Base-by-base conservation (phyloP, 768 basidiomycete genomes). In the Piloderma croceum region DNA sequence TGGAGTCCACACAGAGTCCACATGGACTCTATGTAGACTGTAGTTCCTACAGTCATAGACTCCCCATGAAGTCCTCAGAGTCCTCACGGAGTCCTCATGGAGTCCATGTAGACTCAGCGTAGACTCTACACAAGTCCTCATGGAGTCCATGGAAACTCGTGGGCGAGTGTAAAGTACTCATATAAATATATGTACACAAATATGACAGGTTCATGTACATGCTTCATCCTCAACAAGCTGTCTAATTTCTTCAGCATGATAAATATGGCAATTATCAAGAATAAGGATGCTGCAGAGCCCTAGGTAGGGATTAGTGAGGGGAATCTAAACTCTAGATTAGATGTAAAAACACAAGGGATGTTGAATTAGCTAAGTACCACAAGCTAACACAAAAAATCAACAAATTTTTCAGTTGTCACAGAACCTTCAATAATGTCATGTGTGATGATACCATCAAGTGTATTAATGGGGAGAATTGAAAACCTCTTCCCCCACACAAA, bases 201-300 rank as follows among this genome's bases (percentile, higher is more conserved):
- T 21, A 13, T 21, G 19, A 5, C 36, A 19, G 27, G 29, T 22
- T 43, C 31, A 18, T 38, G 31, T 42, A 45, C 3, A 31, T 57
- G 62, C 54, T 6, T 44, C 44, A 20, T 41, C 53, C 39, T 53
- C 46, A 7, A 60, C 52, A 29, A 55, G 42, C 6, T 62, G 51
- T 31, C 39, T 38, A 0, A 66, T 20, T n/a, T 47, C 57, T 17
- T 61, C 48, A 27, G 46, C 59, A 23, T 68, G 57, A 39, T 70
- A 67, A 7, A 67, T 70, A 0, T 49, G 34, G 35, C 65, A 68
- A 45, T 67, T 69, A 37, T 69, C 64, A 27, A 64, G 44, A 4
- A 67, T 40, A 10, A 69, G 45, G 21, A 69, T 60, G 38, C 58
- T 64, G 25, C 48, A 39, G 2, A 20, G 27, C 0, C 18, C 52